Evolutionary conservation across 768 basidiomycete genomes (phyloP).

Genomic region (Sporobolomyces phaffii): DNA sequence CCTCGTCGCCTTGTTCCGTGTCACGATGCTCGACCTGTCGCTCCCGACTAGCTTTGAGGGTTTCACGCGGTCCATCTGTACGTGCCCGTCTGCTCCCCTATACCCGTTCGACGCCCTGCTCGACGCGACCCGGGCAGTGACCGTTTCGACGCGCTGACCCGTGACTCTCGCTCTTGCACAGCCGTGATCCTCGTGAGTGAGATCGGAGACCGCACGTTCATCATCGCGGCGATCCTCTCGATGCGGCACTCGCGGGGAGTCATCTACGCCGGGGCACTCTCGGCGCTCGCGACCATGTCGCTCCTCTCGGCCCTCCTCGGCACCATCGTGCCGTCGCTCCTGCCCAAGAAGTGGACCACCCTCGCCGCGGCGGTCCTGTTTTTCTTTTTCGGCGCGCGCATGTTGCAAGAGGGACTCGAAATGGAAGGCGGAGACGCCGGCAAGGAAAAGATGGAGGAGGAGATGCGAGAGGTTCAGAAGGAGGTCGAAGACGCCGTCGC

Average conservation of each 20-base stretch:
- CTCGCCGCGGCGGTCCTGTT: constrained; percentile 73
- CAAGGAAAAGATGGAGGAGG: constrained; percentile 77
- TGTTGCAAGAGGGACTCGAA: constrained; percentile 73
- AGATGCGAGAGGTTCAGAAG: constrained; percentile 92
- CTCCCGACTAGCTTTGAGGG: constrained; percentile 25
- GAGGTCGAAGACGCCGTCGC: constrained; percentile 76
- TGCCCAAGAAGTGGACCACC: constrained; percentile 67
- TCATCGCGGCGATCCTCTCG: constrained; percentile 73
- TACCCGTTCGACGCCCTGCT: too few species aligned
- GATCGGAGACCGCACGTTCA: constrained; percentile 91
- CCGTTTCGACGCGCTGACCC: background rate
- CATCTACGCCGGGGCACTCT: constrained; percentile 83
- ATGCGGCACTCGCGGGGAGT: constrained; percentile 75
- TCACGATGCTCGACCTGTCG: constrained; percentile 24
- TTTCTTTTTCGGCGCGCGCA: constrained; percentile 80
- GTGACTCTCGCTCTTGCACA: background rate
- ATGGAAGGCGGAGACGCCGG: constrained; percentile 62
- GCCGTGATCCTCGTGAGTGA: constrained; percentile 55
- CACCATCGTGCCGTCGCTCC: constrained; percentile 73
- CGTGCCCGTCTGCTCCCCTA: constrained; percentile 2
- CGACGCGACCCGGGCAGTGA: too few species aligned
- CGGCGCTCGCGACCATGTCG: constrained; percentile 85
- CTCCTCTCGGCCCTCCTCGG: constrained; percentile 89
- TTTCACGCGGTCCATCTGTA: constrained; percentile 27
- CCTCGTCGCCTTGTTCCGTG: background rate